Percentiles rank a stretch among this genome's conserved stretches.
phyloP scores from a whole-genome alignment of 176 grass and related monocot species.

The Carex myosuroides region DNA sequence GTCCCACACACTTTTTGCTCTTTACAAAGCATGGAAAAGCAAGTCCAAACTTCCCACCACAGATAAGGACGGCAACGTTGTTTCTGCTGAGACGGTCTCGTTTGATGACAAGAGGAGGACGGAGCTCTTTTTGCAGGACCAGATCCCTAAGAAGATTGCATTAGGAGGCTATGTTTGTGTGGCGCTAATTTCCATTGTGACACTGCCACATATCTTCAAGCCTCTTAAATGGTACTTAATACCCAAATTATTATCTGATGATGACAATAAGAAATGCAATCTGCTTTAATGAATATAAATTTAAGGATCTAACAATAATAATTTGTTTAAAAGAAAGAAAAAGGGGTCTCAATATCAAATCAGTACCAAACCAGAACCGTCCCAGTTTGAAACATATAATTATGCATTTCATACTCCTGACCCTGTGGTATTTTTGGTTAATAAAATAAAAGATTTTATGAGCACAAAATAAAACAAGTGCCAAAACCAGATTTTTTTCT shows the following conservation, averaged over 20 bases:
- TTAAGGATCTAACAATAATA: neutral
- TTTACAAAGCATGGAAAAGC: conserved; percentile 5
- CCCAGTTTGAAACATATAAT: neutral
- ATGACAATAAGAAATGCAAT: neutral
- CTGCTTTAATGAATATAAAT: neutral
- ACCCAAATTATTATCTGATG: neutral
- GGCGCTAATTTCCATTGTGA: conserved; percentile 31
- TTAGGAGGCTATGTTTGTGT: conserved; percentile 37
- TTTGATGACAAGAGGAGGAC: conserved; percentile 53
- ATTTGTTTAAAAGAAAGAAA: neutral
- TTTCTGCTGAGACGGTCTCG: conserved; percentile 6
- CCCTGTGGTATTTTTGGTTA: neutral
- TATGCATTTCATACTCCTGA: neutral
- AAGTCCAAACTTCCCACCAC: conserved; percentile 32
- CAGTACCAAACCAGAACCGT: neutral
- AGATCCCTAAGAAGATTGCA: conserved; percentile 42
- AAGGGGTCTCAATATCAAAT: neutral
- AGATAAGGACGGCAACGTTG: neutral
- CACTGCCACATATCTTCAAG: conserved; percentile 50
- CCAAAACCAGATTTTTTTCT: neutral
- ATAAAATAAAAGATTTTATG: neutral
- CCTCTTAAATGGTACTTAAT: conserved; percentile 49
- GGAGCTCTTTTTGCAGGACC: conserved; percentile 57
- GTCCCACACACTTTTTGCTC: neutral
- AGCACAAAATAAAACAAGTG: neutral